A percentile compares a stretch with the other conserved stretches of the same genome.
Conservation (phyloP, 305 asterid species). For the Solanum hybrid region DNA sequence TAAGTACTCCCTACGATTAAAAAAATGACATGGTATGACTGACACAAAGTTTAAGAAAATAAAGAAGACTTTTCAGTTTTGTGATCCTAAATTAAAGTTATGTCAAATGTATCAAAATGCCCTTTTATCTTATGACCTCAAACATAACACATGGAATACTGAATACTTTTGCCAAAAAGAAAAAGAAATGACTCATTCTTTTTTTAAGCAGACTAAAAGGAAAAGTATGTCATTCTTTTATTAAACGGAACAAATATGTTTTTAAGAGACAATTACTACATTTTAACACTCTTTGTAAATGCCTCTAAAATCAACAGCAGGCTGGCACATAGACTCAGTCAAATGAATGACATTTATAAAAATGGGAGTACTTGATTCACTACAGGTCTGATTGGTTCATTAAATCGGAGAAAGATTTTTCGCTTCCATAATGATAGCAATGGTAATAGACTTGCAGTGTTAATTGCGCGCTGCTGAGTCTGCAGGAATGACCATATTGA, state of each 20-base stretch:
- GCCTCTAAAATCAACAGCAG: neutral
- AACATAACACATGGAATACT: neutral
- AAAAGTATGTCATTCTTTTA: neutral
- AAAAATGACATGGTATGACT: neutral
- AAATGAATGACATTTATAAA: neutral
- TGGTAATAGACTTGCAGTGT: neutral
- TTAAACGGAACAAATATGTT: too few species aligned
- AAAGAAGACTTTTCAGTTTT: neutral
- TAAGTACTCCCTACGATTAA: neutral
- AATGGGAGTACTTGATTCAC: neutral
- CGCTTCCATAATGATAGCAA: slow-evolving; percentile 4
- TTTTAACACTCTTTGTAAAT: neutral
- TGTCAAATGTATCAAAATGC: neutral
- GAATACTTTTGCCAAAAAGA: neutral
- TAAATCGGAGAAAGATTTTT: neutral
- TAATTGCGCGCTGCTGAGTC: neutral
- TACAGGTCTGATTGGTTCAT: neutral
- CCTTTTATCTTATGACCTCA: neutral
- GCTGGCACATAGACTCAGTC: neutral
- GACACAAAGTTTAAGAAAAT: neutral
- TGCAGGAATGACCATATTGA: neutral
- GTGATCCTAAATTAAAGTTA: neutral
- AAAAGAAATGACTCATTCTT: neutral
- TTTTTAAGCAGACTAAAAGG: neutral
- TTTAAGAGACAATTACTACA: neutral